phyloP scores from a whole-genome alignment of 2,329 filamentous ascomycete genomes.

The Uncinocarpus reesii region DNA sequence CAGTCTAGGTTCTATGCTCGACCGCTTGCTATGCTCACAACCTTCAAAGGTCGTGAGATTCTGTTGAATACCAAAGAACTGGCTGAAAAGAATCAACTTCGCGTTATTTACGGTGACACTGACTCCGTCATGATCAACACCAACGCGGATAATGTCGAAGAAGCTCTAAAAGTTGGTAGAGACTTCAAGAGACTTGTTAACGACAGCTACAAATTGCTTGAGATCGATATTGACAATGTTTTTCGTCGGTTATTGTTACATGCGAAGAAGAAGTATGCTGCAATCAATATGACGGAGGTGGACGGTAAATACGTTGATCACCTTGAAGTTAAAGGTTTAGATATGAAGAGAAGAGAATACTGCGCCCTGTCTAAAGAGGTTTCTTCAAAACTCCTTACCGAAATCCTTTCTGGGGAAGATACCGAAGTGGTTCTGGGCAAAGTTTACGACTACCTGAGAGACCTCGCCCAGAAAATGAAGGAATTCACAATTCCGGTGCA shows the following conservation, averaged over 20 bases:
- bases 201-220: conserved; percentile 78
- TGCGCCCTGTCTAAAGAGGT: conserved; percentile 92
- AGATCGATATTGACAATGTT: conserved; percentile 97
- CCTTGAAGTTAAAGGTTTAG: conserved; percentile 94
- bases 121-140: conserved; percentile 99
- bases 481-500: conserved; percentile 60
- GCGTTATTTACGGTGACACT: conserved; percentile 97
- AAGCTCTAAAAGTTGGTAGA: conserved; percentile 80
- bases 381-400: conserved; percentile 78
- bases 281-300: conserved; percentile 81
- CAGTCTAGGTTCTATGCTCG: conserved; percentile 96
- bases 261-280: conserved; percentile 98
- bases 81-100: conserved; percentile 78
- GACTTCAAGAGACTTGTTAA: conserved; percentile 96
- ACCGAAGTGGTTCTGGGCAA: conserved; percentile 76
- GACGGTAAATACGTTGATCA: conserved; percentile 87
- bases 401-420: conserved; percentile 88
- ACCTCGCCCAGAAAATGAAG: conserved; percentile 78
- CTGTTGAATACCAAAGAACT: conserved; percentile 89
- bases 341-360: conserved; percentile 96
- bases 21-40: conserved; percentile 88
- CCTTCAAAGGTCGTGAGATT: conserved; percentile 96
- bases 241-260: conserved; percentile 89
- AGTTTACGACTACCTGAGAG: conserved; percentile 85
- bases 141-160: conserved; percentile 84